phyloP scores from a whole-genome alignment of 192 early-diverging fungal species.

The Coemansia reversa region DNA sequence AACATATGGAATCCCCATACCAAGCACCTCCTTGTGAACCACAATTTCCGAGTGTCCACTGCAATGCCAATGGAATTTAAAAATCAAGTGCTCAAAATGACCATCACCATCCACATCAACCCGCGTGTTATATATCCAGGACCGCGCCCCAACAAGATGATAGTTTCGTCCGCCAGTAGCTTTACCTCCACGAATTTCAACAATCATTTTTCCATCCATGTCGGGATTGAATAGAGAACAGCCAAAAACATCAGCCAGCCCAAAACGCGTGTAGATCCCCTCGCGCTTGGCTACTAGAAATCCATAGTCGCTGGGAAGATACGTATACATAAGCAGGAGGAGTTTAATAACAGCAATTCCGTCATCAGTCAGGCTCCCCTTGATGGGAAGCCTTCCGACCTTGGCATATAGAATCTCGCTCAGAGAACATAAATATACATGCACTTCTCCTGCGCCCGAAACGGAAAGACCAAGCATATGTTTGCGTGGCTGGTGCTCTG shows the following conservation, averaged over 20 bases:
- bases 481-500: slow-evolving; percentile 5
- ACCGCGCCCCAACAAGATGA: background rate
- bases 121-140: background rate
- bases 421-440: background rate
- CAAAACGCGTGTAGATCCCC: background rate
- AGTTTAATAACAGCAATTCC: background rate
- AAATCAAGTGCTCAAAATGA: background rate
- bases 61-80: background rate
- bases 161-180: background rate
- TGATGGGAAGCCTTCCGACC: background rate
- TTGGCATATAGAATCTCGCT: background rate
- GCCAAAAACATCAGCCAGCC: background rate
- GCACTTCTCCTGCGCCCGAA: background rate
- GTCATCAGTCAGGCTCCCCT: background rate
- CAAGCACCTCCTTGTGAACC: background rate
- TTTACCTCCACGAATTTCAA: background rate
- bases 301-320: background rate
- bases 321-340: background rate
- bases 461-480: background rate
- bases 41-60: background rate
- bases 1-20: background rate
- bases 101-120: background rate
- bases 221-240: background rate
- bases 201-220: background rate
- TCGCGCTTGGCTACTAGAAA: background rate